Evolutionary conservation across 2,329 filamentous ascomycete genomes (phyloP).

Genomic region (Cercospora zeae-maydis): DNA sequence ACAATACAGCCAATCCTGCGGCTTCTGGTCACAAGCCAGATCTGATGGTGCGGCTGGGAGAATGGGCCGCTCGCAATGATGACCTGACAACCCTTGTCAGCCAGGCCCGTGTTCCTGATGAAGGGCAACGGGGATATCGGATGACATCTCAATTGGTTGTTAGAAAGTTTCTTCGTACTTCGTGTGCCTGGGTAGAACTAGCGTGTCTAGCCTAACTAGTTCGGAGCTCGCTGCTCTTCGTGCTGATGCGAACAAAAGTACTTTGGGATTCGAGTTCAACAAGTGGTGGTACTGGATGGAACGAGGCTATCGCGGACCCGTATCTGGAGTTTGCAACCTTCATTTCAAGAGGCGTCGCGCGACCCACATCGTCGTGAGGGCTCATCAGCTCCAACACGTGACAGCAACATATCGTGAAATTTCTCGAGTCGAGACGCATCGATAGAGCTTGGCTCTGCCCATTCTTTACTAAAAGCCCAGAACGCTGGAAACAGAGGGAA

Average conservation of each 20-base stretch:
- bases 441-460: no score
- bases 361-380: neutral
- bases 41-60: neutral
- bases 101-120: no score
- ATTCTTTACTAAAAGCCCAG: no score
- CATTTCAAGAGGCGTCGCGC: neutral
- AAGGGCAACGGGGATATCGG: neutral
- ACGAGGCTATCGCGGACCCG: neutral
- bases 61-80: neutral
- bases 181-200: neutral
- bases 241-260: no score
- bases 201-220: no score
- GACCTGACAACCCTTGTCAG: neutral
- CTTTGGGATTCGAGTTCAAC: no score
- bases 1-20: neutral
- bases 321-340: neutral
- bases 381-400: neutral
- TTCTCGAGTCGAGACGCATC: no score
- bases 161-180: neutral
- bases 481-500: no score
- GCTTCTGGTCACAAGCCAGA: neutral
- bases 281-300: no score
- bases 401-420: no score
- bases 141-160: neutral
- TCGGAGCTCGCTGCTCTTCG: no score